These are phyloP conservation scores for Symbiodinium pilosum DNA, from an alignment of 73 alveolate species.

Conservation along the genomic window DNA sequence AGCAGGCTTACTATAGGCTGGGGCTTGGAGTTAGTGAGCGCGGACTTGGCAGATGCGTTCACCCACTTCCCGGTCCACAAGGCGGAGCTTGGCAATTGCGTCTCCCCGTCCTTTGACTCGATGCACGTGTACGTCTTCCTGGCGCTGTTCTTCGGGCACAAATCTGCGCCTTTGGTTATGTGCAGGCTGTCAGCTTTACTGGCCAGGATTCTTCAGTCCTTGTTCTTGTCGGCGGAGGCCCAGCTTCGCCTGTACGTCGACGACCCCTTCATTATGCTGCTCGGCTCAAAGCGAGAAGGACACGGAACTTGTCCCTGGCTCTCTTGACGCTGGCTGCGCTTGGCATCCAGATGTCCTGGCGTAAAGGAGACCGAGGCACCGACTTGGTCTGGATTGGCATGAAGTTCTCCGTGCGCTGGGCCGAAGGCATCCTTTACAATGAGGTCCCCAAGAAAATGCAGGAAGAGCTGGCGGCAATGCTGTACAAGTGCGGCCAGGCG, in stretches of 20 bases:
- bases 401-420: background rate
- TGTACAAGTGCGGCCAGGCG: background rate
- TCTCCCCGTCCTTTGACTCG: background rate
- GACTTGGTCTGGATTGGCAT: background rate
- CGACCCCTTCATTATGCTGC: background rate
- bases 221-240: background rate
- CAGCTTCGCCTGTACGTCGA: background rate
- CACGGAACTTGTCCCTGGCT: background rate
- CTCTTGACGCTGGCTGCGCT: background rate
- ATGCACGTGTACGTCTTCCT: background rate
- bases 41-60: slow-evolving; percentile 30
- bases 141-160: slow-evolving; percentile 12
- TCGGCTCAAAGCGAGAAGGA: background rate
- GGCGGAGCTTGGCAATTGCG: background rate
- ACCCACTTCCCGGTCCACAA: background rate
- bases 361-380: slow-evolving; percentile 20
- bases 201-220: background rate
- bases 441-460: background rate
- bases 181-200: background rate
- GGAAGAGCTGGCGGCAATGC: background rate
- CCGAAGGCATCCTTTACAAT: background rate
- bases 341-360: background rate
- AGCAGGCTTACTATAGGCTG: no score
- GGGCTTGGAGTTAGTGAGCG: background rate
- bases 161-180: slow-evolving; percentile 5